Base-by-base conservation (phyloP, 2,329 filamentous ascomycete genomes). In the Botrytis sinoallii region DNA sequence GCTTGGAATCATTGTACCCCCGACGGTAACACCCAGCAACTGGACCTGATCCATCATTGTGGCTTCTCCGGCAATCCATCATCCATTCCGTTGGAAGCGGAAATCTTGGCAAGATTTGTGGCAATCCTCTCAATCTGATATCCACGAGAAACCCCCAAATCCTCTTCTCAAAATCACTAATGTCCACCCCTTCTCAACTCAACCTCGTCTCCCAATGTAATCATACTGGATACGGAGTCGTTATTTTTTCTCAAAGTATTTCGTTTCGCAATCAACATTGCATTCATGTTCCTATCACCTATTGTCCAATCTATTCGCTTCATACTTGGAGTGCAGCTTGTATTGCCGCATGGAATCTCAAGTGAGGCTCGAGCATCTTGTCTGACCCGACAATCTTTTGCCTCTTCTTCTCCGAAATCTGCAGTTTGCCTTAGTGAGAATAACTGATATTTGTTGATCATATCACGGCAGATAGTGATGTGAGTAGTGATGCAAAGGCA, bases 301-400 rank as follows among this genome's bases (percentile, higher is more conserved):
- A 71, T 71, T 20, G n/a, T 40, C 70, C 60, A 66, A 29, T 66
- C 38, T 38, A 29, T 52, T 32, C 35, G 42, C 32, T 71, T 71
- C 20, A 20, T 35, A 29, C 20, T 25, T 12, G 38, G 22, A 38
- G 22, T 18, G 25, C 46, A 66, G 20, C n/a, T 55, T 20, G 20
- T 42, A 12, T 66, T 71, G 14, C 18, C 60, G 38, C 70, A 71
- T 40, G 60, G 44, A 22, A 16, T 14, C 10, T 66, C 70, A 9
- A 66, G 20, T 38, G 70, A 22, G 12, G 59, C 59, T 35, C 14
- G 10, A 22, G 35, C 59, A 52, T 64, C 59, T 38, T 71, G 59
- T 61, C n/a, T 64, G 32, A 46, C 65, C 8, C 25, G 42, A 20
- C 70, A 71, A 4, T 29, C 18, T 1, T 44, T 38, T 22, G 8